Conservation (phyloP, 257 asterid genomes). For the Solanum appendiculatum region DNA sequence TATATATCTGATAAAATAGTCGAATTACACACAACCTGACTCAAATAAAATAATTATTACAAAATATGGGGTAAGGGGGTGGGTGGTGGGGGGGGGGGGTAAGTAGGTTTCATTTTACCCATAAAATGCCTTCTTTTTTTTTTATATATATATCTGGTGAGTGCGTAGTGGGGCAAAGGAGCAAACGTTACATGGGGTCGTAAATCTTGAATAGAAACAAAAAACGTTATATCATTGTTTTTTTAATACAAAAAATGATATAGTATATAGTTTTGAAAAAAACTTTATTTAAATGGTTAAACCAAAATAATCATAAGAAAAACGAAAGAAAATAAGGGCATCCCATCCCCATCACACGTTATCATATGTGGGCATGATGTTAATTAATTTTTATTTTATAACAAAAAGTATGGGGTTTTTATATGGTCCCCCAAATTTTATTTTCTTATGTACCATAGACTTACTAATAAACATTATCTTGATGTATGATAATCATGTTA, state of each 20-base stretch:
- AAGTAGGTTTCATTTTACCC: background rate
- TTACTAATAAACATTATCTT: background rate
- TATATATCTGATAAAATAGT: background rate
- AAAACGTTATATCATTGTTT: background rate
- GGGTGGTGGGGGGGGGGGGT: background rate
- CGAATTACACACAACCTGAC: background rate
- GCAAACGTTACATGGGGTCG: background rate
- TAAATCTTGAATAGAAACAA: background rate
- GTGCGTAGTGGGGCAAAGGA: constrained; percentile 36
- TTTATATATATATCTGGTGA: constrained; percentile 15
- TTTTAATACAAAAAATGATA: background rate
- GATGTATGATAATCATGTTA: background rate
- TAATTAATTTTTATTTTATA: constrained; percentile 2
- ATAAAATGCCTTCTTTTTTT: constrained; percentile 21
- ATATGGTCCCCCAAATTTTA: constrained; percentile 19
- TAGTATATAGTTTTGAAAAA: background rate
- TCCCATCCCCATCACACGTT: constrained; percentile 54
- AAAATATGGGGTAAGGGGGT: background rate
- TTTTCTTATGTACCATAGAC: background rate
- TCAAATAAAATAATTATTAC: background rate
- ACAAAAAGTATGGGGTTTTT: constrained; percentile 22
- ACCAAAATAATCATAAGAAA: constrained; percentile 6
- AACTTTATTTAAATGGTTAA: background rate
- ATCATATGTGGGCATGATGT: constrained; percentile 27
- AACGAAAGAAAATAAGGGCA: constrained; percentile 25